These are phyloP conservation scores for Neurospora sp. DNA, from an alignment of 2,329 filamentous ascomycete genomes.

Conservation along the genomic window DNA sequence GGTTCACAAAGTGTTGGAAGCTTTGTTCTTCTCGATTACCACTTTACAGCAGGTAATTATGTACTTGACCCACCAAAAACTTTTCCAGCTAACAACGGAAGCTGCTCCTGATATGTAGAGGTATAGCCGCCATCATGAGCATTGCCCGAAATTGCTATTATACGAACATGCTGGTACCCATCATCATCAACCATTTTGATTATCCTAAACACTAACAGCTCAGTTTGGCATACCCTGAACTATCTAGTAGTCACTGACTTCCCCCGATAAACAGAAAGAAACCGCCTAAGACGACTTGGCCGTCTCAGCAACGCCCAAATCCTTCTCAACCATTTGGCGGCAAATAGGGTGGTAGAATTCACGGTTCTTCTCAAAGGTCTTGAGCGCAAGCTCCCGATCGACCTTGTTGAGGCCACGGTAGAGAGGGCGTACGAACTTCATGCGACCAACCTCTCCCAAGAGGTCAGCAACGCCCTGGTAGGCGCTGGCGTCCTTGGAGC, in stretches of 20 bases:
- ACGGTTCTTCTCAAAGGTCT: constrained; percentile 77
- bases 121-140: not conserved
- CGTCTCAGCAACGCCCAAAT: constrained; percentile 41
- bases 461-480: constrained; percentile 65
- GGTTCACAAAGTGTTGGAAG: not conserved
- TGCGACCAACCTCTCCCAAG: constrained; percentile 73
- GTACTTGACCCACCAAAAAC: not conserved
- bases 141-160: not conserved
- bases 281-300: constrained; percentile 3
- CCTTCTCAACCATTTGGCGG: constrained; percentile 75
- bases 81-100: not conserved
- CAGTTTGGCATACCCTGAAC: not conserved
- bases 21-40: not conserved
- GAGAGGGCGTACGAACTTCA: constrained; percentile 93
- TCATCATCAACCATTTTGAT: not conserved
- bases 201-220: not conserved
- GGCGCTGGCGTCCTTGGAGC: constrained; percentile 57
- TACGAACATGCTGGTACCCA: not conserved
- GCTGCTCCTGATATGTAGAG: not conserved
- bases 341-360: constrained; percentile 97
- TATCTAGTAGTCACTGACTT: not conserved
- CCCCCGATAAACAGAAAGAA: not conserved
- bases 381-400: constrained; percentile 62
- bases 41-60: not conserved
- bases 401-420: constrained; percentile 67